phyloP scores from a whole-genome alignment of 225 moss, liverwort and hornwort species.

The Physcomitrellopsis africana region DNA sequence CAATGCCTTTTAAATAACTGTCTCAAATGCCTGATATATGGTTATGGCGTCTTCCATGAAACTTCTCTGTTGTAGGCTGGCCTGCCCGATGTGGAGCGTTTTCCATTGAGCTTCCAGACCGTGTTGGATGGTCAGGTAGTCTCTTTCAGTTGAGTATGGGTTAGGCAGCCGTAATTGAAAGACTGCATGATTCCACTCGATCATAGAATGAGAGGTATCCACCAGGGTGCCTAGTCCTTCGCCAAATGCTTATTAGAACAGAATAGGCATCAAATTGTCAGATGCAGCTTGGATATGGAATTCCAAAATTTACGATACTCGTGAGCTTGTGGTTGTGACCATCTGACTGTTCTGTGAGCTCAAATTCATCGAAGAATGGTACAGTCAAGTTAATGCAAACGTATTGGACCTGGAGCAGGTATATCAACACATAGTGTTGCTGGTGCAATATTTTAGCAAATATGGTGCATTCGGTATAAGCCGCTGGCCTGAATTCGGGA shows the following conservation, averaged over 20 bases:
- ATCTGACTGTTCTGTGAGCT: not conserved
- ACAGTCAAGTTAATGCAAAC: constrained; percentile 12
- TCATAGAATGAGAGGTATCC: constrained; percentile 47
- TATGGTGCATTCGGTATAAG: constrained; percentile 79
- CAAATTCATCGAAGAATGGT: not conserved
- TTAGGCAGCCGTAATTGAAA: constrained; percentile 25
- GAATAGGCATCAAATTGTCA: constrained; percentile 8
- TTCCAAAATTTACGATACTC: constrained; percentile 3
- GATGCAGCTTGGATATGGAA: not conserved
- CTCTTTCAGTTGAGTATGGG: constrained; percentile 8
- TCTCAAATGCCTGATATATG: not conserved
- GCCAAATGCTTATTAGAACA: constrained; percentile 29
- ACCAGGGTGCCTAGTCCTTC: constrained; percentile 34
- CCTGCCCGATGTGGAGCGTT: constrained; percentile 61
- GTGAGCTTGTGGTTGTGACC: constrained; percentile 4
- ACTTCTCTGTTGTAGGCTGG: constrained; percentile 54
- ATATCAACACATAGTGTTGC: constrained; percentile 77
- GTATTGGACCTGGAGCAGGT: constrained; percentile 52
- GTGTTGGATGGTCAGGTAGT: constrained; percentile 69
- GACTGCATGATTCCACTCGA: constrained; percentile 47
- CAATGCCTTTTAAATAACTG: not conserved
- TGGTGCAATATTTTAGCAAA: constrained; percentile 59
- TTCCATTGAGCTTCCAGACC: constrained; percentile 74
- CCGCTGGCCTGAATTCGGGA: constrained; percentile 71
- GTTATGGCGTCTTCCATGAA: constrained; percentile 6